A percentile compares a stretch with the other conserved stretches of the same genome.
phyloP scores from a whole-genome alignment of 495 filamentous ascomycete genomes.

The Physcia stellaris region DNA sequence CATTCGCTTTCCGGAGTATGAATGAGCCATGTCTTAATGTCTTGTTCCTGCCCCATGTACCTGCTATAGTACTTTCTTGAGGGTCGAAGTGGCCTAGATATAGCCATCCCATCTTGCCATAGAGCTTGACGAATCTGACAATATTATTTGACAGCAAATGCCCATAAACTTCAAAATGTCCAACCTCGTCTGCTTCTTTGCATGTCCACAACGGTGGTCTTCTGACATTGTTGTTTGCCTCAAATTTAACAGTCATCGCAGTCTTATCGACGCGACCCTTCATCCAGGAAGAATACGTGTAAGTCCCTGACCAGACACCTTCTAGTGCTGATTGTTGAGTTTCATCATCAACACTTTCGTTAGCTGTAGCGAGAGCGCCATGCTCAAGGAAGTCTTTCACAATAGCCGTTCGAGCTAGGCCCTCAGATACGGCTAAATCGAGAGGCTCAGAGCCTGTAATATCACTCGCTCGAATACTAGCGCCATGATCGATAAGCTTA shows the following conservation, averaged over 20 bases:
- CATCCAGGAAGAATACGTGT: neutral
- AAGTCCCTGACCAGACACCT: conserved; percentile 4
- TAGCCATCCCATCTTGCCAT: neutral
- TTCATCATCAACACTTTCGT: neutral
- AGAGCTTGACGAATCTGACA: neutral
- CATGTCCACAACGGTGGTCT: conserved; percentile 2
- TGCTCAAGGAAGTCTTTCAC: conserved; percentile 1
- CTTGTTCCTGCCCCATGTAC: conserved; percentile 4
- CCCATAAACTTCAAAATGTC: conserved; percentile 1
- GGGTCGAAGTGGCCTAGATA: conserved; percentile 2
- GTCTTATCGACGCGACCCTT: conserved; percentile 1
- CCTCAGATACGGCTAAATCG: neutral
- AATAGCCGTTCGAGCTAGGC: neutral
- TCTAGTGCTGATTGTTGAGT: neutral
- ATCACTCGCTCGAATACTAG: neutral
- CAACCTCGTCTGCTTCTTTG: neutral
- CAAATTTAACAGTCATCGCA: neutral
- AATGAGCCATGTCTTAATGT: neutral
- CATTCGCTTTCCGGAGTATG: conserved; percentile 1
- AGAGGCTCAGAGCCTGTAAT: conserved; percentile 1
- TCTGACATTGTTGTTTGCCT: neutral
- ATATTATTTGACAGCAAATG: neutral
- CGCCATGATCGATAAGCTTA: neutral
- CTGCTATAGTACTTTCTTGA: neutral
- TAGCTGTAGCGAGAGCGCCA: neutral